Base-by-base conservation (phyloP, 2,329 filamentous ascomycete genomes). In the Fusarium brachygibbosum region DNA sequence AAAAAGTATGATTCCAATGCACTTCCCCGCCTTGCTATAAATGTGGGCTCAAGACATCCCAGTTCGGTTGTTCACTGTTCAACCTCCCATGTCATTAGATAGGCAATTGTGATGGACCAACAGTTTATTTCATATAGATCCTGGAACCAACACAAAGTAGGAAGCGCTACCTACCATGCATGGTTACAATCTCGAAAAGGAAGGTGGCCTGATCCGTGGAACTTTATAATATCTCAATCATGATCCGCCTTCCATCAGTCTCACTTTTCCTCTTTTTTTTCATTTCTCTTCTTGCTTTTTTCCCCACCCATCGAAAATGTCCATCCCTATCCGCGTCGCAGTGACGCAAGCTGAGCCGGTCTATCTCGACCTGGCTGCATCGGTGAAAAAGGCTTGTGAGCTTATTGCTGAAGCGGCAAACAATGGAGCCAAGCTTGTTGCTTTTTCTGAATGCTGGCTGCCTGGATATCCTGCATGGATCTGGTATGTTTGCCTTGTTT, bases 391-490 rank as follows among this genome's bases (percentile, higher is more conserved):
- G 35, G 61, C 69, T 19, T 71, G 67, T 51, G 40, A 19, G 11
- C 73, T 75, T 31, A 68, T 75, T 35, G 61, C 61, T 21, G 72
- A 75, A 44, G 74, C 73, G 6, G 67, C 73, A 6, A 29, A 62
- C 3, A 83, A 86, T 54, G 85, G 84, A 3, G 86, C 87, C 1
- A 81, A 86, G 50, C 78, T 91, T 3, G 74, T 91, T 12, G 80
- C 82, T 0, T 88, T 88, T 59, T 82, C 86, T 2, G 85, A 87
- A 65, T 80, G 80, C 28, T 87, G 83, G 81, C 80, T 87, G 25
- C 84, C 85, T 0, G 85, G 85, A 0, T 87, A 87, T 73, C 85
- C 85, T 23, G 79, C 77, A 54, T 83, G 79, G 79, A 79, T 80
- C 37, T 77, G 76, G 66, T 77, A 75, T 1, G 51, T 49, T 11